Evolutionary conservation across 495 filamentous ascomycete species (phyloP), one percentile per base, ranked within the genome.

Genomic region (Aspergillus indologenus): DNA sequence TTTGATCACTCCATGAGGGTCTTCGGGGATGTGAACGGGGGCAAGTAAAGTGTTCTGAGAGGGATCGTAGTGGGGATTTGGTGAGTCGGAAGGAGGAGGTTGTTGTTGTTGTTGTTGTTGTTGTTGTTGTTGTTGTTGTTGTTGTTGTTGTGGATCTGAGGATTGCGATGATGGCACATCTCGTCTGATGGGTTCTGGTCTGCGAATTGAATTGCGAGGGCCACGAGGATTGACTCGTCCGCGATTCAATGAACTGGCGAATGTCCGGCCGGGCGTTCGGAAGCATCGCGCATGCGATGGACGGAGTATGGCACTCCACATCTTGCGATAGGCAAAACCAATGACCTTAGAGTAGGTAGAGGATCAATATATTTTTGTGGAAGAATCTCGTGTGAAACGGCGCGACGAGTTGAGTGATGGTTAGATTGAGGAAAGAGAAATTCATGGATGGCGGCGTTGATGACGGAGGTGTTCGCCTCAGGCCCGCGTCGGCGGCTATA

Each of bases 1-100:
- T 59, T 82, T 85, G 49, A 90, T 79, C 1, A 88, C 81, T 49
- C 72, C 81, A 76, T 83, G 67, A 7, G 84, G 81, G 57, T 88
- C 84, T 70, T 86, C 80, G 22, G 85, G 86, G 18, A 88, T 76
- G 62, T 85, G 70, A 22, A 88, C 76, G 6, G 80, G 78, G 2
- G 79, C 66, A 31, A 83, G 73, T 2, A 83, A 74, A 12, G 71
- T 79, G 57, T 82, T 83, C 49, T 75, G 63, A 53, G 74, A 55
- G 9, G 76, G 71, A 34, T 80, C 69, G 55, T 76, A 75, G 50
- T 72, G 61, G 9, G 65, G 21, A 44, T 57, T 64, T 2, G 50
- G 53, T 5, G 56, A 44, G 11, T 44, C 31, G 14, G 61, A 34
- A 55, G 66, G 56, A 47, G 62, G 60, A 24, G 63, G 31, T 14